These are phyloP conservation scores for Mucor racemosus DNA, from an alignment of 371 early-diverging fungal genomes.

Conservation along the genomic window DNA sequence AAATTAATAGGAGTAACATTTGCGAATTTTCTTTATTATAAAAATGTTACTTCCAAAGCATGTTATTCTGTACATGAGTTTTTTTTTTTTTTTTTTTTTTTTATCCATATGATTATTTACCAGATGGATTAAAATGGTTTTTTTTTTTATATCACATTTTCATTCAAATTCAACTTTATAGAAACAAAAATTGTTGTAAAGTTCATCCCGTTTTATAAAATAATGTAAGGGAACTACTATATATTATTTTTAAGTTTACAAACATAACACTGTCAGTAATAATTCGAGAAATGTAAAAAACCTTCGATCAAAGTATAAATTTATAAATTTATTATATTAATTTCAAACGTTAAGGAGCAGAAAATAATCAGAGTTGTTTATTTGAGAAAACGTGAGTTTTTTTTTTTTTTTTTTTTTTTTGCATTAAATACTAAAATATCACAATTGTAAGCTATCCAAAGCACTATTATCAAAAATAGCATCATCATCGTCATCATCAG, in stretches of 20 bases:
- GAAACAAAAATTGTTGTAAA: not conserved
- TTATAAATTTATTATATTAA: not conserved
- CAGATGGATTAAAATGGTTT: not conserved
- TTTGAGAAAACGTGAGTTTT: no score
- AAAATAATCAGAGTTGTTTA: not conserved
- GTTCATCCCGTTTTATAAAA: constrained; percentile 3
- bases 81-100: not conserved
- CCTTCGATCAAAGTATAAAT: not conserved
- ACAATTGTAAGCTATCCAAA: no score
- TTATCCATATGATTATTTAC: not conserved
- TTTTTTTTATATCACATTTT: not conserved
- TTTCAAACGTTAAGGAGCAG: not conserved
- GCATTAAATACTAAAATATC: no score
- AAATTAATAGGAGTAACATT: constrained; percentile 5
- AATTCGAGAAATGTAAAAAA: not conserved
- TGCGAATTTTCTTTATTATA: constrained; percentile 4
- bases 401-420: no score
- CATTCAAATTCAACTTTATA: not conserved
- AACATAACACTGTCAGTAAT: constrained; percentile 1
- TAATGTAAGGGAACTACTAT: not conserved
- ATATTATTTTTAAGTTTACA: not conserved
- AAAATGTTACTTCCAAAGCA: not conserved
- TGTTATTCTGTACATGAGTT: constrained; percentile 1
- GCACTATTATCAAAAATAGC: not conserved
- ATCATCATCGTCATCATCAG: not conserved